Base-by-base conservation (phyloP, 202 grass and related monocot genomes). In the Setaria italica region DNA sequence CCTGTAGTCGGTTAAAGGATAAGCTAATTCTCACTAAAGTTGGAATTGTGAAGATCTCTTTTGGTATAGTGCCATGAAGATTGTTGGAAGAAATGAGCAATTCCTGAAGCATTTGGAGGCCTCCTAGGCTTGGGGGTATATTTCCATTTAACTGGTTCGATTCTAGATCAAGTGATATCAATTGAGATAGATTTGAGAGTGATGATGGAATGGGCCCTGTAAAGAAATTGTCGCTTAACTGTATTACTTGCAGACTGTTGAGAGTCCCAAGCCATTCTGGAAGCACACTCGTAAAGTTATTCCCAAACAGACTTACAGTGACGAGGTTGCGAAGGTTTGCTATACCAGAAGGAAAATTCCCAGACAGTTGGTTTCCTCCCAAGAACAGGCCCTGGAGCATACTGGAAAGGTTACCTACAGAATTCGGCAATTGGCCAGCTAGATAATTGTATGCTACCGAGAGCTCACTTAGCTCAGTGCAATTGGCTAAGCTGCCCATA, bases 401-500 rank as follows among this genome's bases (percentile, higher is more conserved):
- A 29, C 1, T 6, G 1, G 88, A 83, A 37, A 79, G 43, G 43
- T 83, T 89, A 1, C 76, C 82, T 12, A 89, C 20, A 12, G 87
- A 34, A 35, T 7, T 70, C 3, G 32, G 63, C 14, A 91, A 70
- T 9, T 32, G 5, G 1, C 90, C 86, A 2, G 5, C 32, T 9
- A 91, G 37, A 82, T 33, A 34, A 65, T 91, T 82, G 1, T 29
- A 74, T 34, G 5, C 62, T 32, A 6, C 0, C 1, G 8, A 72
- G 1, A 48, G 89, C 2, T 0, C 4, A 4, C 1, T 16, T 47
- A 70, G 67, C 42, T 70, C 0, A 71, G 43, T 71, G 68, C 68
- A 71, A 48, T 71, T 71, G 2, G n/a, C 43, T 55, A 92, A 85
- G 62, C 72, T 74, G 12, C 80, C 12, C 41, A 92, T 34, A 64